Evolutionary conservation across 2,329 filamentous ascomycete genomes (phyloP).

Genomic region (Berkeleyomyces rouxiae): DNA sequence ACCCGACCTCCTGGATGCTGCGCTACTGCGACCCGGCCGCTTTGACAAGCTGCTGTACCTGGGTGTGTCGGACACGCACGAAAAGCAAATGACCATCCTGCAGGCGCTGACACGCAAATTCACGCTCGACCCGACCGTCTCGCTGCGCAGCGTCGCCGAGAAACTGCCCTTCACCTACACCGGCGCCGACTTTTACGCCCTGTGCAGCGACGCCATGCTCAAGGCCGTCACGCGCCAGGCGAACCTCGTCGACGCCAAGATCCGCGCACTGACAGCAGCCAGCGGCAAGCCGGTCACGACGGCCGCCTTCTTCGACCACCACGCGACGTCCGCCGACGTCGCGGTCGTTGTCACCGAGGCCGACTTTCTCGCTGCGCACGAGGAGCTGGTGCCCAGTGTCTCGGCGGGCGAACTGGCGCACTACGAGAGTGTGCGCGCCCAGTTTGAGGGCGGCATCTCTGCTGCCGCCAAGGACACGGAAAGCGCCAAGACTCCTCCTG

Average conservation of each 20-base stretch:
- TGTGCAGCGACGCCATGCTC: slow-evolving; percentile 96
- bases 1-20: slow-evolving; percentile 82
- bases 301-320: slow-evolving; percentile 90
- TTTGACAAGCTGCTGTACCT: slow-evolving; percentile 99
- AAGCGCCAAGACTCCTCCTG: neutral
- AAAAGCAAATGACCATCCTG: slow-evolving; percentile 87
- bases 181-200: slow-evolving; percentile 88
- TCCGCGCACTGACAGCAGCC: slow-evolving; percentile 48
- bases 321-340: slow-evolving; percentile 66
- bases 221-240: slow-evolving; percentile 93
- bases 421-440: slow-evolving; percentile 67
- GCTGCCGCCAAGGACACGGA: slow-evolving; percentile 18
- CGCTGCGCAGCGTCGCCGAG: slow-evolving; percentile 56
- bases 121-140: slow-evolving; percentile 62
- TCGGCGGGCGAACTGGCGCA: slow-evolving; percentile 83
- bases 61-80: slow-evolving; percentile 88
- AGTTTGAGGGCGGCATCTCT: slow-evolving; percentile 51
- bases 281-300: slow-evolving; percentile 48
- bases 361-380: slow-evolving; percentile 70
- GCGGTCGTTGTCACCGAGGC: slow-evolving; percentile 76
- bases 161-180: slow-evolving; percentile 89
- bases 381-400: slow-evolving; percentile 82
- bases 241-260: slow-evolving; percentile 64
- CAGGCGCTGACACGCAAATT: slow-evolving; percentile 96
- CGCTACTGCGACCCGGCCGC: slow-evolving; percentile 70